Evolutionary conservation across 2,329 filamentous ascomycete genomes (phyloP).

Genomic region (Monosporascus sp.): DNA sequence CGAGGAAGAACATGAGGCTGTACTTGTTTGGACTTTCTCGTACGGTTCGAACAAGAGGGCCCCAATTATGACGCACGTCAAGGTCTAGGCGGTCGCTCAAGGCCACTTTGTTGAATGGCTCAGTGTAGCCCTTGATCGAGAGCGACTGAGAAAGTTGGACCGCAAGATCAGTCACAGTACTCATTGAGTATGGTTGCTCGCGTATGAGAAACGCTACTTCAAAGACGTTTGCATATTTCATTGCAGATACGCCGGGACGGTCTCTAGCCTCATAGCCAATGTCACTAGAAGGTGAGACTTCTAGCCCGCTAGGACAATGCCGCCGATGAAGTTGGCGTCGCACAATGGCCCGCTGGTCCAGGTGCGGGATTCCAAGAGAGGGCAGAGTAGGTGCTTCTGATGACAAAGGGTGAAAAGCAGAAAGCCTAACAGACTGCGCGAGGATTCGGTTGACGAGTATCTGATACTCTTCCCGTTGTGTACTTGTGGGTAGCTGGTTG

Average conservation of each 20-base stretch:
- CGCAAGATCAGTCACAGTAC: slow-evolving; percentile 14
- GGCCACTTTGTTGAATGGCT: slow-evolving; percentile 13
- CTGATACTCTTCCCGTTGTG: slow-evolving; percentile 34
- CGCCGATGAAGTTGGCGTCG: slow-evolving; percentile 26
- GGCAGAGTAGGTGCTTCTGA: background rate
- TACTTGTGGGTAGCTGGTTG: slow-evolving; percentile 19
- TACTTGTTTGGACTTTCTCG: slow-evolving; percentile 6
- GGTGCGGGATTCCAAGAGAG: slow-evolving; percentile 9
- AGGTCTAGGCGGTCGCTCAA: slow-evolving; percentile 17
- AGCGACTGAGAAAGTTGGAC: slow-evolving; percentile 13
- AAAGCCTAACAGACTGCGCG: slow-evolving; percentile 24
- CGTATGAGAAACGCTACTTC: slow-evolving; percentile 10
- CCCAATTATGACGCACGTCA: slow-evolving; percentile 20
- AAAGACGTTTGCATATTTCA: slow-evolving; percentile 13
- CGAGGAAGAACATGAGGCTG: slow-evolving; percentile 21
- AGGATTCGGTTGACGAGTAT: slow-evolving; percentile 24
- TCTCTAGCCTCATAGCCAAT: slow-evolving; percentile 14
- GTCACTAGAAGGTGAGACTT: slow-evolving; percentile 4
- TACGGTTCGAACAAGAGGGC: slow-evolving; percentile 16
- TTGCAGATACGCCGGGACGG: slow-evolving; percentile 4
- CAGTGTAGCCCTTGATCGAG: slow-evolving; percentile 14
- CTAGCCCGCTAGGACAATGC: background rate
- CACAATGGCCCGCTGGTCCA: slow-evolving; percentile 12
- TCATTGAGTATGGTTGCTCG: slow-evolving; percentile 9
- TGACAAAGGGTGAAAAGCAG: slow-evolving; percentile 7